Evolutionary conservation across 495 filamentous ascomycete species (phyloP).

Genomic region (Beverwykella pulmonaria): DNA sequence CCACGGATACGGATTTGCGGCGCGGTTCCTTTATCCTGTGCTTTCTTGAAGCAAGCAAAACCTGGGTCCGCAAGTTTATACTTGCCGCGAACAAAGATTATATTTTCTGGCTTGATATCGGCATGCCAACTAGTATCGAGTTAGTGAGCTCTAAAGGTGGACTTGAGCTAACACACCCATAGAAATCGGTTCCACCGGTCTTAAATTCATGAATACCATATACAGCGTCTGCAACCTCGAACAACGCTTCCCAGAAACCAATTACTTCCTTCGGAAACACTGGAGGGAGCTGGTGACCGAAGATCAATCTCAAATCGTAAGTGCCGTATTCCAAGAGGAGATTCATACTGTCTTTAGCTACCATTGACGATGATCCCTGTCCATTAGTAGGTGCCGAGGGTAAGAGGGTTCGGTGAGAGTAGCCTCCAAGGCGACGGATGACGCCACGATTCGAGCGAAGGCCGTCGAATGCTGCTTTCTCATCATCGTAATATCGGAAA

Average conservation of each 20-base stretch:
- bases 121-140: constrained; percentile 44
- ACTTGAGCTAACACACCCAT: constrained; percentile 20
- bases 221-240: constrained; percentile 45
- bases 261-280: constrained; percentile 35
- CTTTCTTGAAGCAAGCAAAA: constrained; percentile 46
- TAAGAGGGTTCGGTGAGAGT: constrained; percentile 10
- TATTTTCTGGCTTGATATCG: constrained; percentile 51
- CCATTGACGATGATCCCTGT: not conserved
- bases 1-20: constrained; percentile 29
- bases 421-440: constrained; percentile 42
- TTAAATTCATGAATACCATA: constrained; percentile 42
- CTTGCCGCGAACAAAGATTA: constrained; percentile 43
- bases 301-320: constrained; percentile 45
- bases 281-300: constrained; percentile 41
- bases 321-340: constrained; percentile 48
- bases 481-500: constrained; percentile 39
- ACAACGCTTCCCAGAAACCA: constrained; percentile 46
- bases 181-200: not conserved
- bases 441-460: constrained; percentile 38
- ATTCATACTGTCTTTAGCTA: constrained; percentile 34
- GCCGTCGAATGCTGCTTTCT: constrained; percentile 43
- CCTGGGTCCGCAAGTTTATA: constrained; percentile 52
- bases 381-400: not conserved
- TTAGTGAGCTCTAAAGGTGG: not conserved
- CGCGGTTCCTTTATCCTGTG: constrained; percentile 14